Base-by-base conservation (phyloP, 805 yeast species). In the Kodamaea jinghongensis region DNA sequence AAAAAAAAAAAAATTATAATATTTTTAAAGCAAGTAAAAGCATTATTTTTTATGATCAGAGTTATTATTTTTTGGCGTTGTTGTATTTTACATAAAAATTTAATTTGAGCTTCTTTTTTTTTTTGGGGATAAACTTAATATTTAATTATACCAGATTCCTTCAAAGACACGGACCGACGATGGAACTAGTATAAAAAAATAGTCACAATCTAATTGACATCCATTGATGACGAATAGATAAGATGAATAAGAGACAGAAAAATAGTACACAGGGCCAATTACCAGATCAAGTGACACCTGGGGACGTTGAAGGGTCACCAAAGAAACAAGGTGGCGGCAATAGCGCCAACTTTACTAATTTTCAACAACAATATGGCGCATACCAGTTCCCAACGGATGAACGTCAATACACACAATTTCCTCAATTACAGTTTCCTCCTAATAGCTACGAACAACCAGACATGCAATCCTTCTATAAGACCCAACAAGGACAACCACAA, bases 91-190 rank as follows among this genome's bases (percentile, higher is more conserved):
- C n/a, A n/a, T n/a, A n/a, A n/a, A n/a, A n/a, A n/a, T n/a, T n/a
- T n/a, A 17, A 13, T 31, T 16, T 31, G n/a, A 6, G 16, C 30
- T 20, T 29, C 32, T 17, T 20, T 8, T 31, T 31, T 25, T 16
- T 16, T 17, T 15, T 25, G 13, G 34, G 14, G 25, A 31, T 31
- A 17, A 11, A 23, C 17, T 12, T 12, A 36, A 36, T 36, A 36
- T 36, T 36, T 36, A 36, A 36, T 28, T 36, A 36, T 36, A 36
- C 33, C 39, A 22, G 25, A 20, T 36, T 29, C 34, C 31, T 36
- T 25, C 12, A 26, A 35, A 33, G n/a, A 25, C 29, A 17, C 15
- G 14, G 38, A 10, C 34, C 15, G 5, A 10, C 17, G 13, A 13
- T 16, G 26, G 26, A 14, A 25, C 26, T 17, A 16, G 11, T 17